Evolutionary conservation across 768 basidiomycete species (phyloP), one percentile per base, ranked within the genome.

Genomic region (Serendipita vermifera): DNA sequence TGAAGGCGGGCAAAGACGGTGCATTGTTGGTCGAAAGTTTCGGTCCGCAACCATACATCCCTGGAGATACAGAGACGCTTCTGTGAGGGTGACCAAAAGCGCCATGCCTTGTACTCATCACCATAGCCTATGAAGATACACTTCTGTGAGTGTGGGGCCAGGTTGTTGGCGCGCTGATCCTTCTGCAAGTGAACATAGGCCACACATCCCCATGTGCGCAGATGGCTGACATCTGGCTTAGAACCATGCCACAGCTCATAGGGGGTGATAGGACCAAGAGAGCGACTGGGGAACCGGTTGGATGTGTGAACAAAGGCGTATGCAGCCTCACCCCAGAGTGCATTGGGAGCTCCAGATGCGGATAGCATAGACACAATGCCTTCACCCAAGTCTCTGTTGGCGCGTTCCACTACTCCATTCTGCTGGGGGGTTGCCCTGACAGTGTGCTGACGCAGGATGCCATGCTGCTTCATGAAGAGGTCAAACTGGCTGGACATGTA

Each of bases 81-180:
- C n/a, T n/a, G n/a, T n/a, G n/a, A n/a, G n/a, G n/a, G n/a, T n/a
- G n/a, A n/a, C 41, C 65, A 73, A 57, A 73, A 69, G 17, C 56
- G 55, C 67, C 69, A 73, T 1, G 64, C 71, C 27, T 69, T 68
- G 33, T 65, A 62, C 5, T 63, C 64, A 27, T 31, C 24, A 0
- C 67, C 63, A 57, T 74, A 74, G 0, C 72, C 71, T 57, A 73
- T 55, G 57, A 74, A 72, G 9, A 73, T 58, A 22, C 69, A 67
- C 46, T 71, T 69, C 41, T 64, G 56, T 5, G 64, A 64, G 22
- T 70, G 66, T 0, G 64, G 51, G 15, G 65, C 43, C 0, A 72
- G 60, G 24, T 59, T 59, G 3, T 40, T 54, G 2, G 54, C n/a
- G 1, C 55, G 56, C 0, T 58, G 31, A 0, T 60, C 40, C 0